A percentile compares a stretch with the other conserved stretches of the same genome.
These are phyloP conservation scores for Sideroxylon spinosum DNA, from an alignment of 179 eudicot species.

Conservation along the genomic window DNA sequence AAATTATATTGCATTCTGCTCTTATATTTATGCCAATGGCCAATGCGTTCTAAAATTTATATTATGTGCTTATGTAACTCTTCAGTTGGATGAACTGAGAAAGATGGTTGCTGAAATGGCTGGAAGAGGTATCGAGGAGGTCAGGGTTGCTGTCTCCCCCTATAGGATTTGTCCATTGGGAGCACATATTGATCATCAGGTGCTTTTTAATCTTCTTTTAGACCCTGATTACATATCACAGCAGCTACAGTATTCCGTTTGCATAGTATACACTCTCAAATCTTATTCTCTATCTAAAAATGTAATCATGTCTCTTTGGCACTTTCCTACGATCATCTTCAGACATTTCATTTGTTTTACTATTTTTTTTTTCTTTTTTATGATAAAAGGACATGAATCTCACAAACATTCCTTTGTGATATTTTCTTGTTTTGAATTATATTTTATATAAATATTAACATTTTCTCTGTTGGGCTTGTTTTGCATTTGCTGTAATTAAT, in stretches of 20 bases:
- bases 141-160: constrained; percentile 79
- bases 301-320: background rate
- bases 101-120: constrained; percentile 61
- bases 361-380: background rate
- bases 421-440: background rate
- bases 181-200: constrained; percentile 99
- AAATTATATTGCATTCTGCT: background rate
- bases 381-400: background rate
- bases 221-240: background rate
- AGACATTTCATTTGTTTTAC: background rate
- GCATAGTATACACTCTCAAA: background rate
- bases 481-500: background rate
- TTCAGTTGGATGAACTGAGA: constrained; percentile 61
- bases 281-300: background rate
- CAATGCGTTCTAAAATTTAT: background rate
- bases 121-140: constrained; percentile 49
- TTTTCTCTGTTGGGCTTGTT: background rate
- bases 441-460: background rate
- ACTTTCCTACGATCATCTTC: background rate
- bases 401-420: background rate
- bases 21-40: background rate
- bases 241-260: background rate
- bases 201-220: background rate
- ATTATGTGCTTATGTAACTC: background rate
- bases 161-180: constrained; percentile 98